phyloP scores from a whole-genome alignment of 805 yeast genomes.

The Ogataea pignaliae region DNA sequence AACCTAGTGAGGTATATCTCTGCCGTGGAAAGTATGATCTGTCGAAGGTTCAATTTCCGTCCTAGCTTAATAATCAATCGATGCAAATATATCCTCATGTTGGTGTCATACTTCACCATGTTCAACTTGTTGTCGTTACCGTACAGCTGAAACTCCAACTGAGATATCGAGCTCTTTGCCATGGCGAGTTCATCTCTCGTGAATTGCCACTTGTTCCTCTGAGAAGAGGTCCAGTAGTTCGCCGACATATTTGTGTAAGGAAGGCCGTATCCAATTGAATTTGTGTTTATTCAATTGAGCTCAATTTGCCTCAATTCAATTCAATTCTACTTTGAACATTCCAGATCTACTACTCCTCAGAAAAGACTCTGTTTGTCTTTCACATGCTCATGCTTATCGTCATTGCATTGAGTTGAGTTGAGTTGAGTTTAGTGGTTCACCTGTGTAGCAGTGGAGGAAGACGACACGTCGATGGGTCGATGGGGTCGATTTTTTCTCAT shows the following conservation, averaged over 20 bases:
- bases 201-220: constrained; percentile 76
- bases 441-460: too few species aligned
- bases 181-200: constrained; percentile 51
- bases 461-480: too few species aligned
- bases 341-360: too few species aligned
- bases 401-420: too few species aligned
- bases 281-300: too few species aligned
- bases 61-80: constrained; percentile 73
- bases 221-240: constrained; percentile 84
- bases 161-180: constrained; percentile 16
- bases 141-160: constrained; percentile 20
- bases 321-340: too few species aligned
- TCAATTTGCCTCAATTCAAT: too few species aligned
- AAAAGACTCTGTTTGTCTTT: too few species aligned
- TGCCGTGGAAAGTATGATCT: constrained; percentile 82
- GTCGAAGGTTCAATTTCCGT: constrained; percentile 70
- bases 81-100: constrained; percentile 76
- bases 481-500: too few species aligned
- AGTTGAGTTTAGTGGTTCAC: too few species aligned
- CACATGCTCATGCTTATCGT: too few species aligned
- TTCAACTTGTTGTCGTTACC: constrained; percentile 4
- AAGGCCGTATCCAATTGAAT: too few species aligned
- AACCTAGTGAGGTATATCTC: constrained; percentile 82
- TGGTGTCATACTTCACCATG: constrained; percentile 46
- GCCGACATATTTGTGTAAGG: constrained; percentile 53